A percentile compares a stretch with the other conserved stretches of the same genome.
Conservation (phyloP, 495 filamentous ascomycete genomes). For the Penicillium lagena region DNA sequence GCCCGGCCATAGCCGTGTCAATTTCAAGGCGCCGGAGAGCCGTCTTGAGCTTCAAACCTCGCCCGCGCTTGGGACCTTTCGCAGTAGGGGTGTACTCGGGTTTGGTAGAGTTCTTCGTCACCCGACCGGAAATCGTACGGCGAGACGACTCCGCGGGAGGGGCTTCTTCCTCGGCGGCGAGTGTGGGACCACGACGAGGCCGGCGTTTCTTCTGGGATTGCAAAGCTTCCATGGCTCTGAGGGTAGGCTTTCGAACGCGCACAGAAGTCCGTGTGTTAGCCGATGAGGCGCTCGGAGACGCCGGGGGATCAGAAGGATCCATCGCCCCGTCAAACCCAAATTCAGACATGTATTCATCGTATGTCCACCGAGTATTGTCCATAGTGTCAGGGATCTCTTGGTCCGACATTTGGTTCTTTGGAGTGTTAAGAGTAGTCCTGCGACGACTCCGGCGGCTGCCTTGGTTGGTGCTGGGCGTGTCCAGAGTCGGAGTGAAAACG, state of each 20-base stretch:
- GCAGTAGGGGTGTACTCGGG: background rate
- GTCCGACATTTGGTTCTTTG: constrained; percentile 6
- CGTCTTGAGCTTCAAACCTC: background rate
- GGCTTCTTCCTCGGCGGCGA: constrained; percentile 4
- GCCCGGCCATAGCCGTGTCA: constrained; percentile 9
- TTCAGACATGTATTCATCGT: constrained; percentile 15
- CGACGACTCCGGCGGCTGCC: constrained; percentile 12
- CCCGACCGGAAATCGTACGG: background rate
- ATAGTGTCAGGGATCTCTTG: constrained; percentile 7
- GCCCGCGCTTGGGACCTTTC: background rate
- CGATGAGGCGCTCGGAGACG: constrained; percentile 25
- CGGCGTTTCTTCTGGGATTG: constrained; percentile 16
- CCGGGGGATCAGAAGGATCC: constrained; percentile 9
- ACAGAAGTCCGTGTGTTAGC: constrained; percentile 24
- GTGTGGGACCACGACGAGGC: constrained; percentile 9
- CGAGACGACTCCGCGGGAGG: background rate
- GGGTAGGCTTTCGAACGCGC: constrained; percentile 33
- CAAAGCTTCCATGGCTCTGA: constrained; percentile 31
- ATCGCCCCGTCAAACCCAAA: constrained; percentile 20
- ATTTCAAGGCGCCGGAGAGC: constrained; percentile 1
- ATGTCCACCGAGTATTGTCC: constrained; percentile 6
- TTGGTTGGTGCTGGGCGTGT: constrained; percentile 5
- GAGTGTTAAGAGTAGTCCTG: constrained; percentile 7
- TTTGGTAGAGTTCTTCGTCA: constrained; percentile 2
- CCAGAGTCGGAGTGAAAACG: constrained; percentile 16